Evolutionary conservation across 768 basidiomycete species (phyloP).

Genomic region (Lactarius hengduanensis): DNA sequence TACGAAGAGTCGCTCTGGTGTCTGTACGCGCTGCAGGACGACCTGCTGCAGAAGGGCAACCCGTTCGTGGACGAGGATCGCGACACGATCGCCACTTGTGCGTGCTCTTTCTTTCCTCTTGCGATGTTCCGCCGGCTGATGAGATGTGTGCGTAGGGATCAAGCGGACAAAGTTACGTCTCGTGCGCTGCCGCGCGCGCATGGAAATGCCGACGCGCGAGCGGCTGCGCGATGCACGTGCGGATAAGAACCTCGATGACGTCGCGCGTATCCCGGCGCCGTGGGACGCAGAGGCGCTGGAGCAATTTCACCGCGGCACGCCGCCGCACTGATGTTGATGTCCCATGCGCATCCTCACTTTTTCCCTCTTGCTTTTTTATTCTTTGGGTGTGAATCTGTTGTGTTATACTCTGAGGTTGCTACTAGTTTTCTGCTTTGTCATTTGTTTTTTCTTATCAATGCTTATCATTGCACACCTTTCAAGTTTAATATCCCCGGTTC

Average conservation of each 20-base stretch:
- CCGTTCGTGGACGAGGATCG: constrained; percentile 84
- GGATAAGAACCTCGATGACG: constrained; percentile 77
- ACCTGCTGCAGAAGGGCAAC: constrained; percentile 75
- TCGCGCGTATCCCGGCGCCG: constrained; percentile 66
- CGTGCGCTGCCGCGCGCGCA: constrained; percentile 71
- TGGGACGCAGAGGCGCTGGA: constrained; percentile 35
- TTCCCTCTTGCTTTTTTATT: not conserved
- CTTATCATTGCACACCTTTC: constrained; percentile 1
- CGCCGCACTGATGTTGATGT: not conserved
- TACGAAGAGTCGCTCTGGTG: constrained; percentile 97
- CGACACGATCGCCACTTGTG: constrained; percentile 74
- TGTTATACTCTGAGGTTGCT: constrained; percentile 4
- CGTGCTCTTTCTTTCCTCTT: constrained; percentile 32
- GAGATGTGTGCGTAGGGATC: constrained; percentile 54
- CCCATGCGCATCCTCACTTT: not conserved
- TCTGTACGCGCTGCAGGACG: constrained; percentile 88
- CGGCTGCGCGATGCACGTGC: constrained; percentile 73
- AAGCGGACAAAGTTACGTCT: constrained; percentile 81
- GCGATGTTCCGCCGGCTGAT: constrained; percentile 2
- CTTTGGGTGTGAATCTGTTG: constrained; percentile 7
- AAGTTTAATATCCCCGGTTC: not conserved
- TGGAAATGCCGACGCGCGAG: constrained; percentile 73
- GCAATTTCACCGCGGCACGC: constrained; percentile 18
- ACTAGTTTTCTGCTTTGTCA: constrained; percentile 4
- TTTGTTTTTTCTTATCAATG: constrained; percentile 1